A percentile compares a stretch with the other conserved stretches of the same genome.
Conservation (phyloP, 257 asterid genomes). For the Petunia secreta region DNA sequence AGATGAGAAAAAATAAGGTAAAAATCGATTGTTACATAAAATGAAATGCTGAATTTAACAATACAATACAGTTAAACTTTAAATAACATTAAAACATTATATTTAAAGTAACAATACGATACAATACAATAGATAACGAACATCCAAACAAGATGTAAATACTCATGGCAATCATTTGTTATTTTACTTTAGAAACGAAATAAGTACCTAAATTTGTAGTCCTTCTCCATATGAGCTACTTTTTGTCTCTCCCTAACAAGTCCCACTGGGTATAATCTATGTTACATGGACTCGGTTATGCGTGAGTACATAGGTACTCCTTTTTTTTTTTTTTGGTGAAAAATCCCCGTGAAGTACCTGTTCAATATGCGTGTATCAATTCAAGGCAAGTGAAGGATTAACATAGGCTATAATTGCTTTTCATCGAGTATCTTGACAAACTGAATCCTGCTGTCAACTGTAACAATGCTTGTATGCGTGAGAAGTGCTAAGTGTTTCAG, state of each 20-base stretch:
- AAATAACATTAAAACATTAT: too few relatives aligned
- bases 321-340: background rate
- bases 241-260: background rate
- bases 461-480: conserved; percentile 2
- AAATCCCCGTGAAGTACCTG: background rate
- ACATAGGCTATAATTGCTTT: background rate
- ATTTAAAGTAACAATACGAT: too few relatives aligned
- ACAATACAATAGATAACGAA: too few relatives aligned
- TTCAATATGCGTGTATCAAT: background rate
- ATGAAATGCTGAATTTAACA: too few relatives aligned
- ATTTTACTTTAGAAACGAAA: conserved; percentile 4
- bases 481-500: conserved; percentile 12
- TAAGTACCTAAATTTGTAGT: background rate
- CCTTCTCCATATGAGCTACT: background rate
- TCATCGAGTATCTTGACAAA: background rate
- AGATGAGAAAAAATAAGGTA: too few relatives aligned
- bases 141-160: too few relatives aligned
- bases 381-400: background rate
- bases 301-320: background rate
- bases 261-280: background rate
- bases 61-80: too few relatives aligned
- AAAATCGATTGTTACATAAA: too few relatives aligned
- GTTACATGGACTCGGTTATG: background rate
- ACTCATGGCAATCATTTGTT: background rate
- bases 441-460: background rate